Conservation (phyloP, 768 basidiomycete genomes). For the Mycena polygramma region DNA sequence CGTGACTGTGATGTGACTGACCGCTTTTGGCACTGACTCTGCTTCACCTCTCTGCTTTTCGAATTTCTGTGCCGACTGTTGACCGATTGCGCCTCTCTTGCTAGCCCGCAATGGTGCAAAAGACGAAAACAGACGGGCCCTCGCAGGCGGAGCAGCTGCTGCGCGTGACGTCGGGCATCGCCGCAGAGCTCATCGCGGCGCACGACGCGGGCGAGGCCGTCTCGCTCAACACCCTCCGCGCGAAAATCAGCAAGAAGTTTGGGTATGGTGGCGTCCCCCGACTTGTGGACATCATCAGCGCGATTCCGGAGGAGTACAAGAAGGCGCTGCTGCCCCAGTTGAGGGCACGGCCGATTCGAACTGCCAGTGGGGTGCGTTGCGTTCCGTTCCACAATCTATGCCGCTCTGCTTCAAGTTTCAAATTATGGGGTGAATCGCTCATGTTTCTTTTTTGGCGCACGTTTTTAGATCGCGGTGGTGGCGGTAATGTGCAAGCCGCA, state of each 20-base stretch:
- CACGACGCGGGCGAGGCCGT: constrained; percentile 83
- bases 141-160: constrained; percentile 93
- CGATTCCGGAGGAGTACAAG: constrained; percentile 98
- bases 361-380: constrained; percentile 90
- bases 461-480: constrained; percentile 93
- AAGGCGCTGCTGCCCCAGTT: constrained; percentile 91
- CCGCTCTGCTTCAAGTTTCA: too few relatives aligned
- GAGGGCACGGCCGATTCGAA: constrained; percentile 93
- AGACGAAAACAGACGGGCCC: constrained; percentile 60
- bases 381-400: too few relatives aligned
- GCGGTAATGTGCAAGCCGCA: constrained; percentile 99
- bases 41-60: too few relatives aligned
- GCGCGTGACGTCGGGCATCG: constrained; percentile 94
- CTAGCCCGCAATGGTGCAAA: constrained; percentile 31
- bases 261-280: constrained; percentile 89
- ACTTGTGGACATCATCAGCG: constrained; percentile 97
- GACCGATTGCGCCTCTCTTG: too few relatives aligned
- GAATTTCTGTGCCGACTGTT: too few relatives aligned
- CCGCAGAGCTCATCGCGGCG: constrained; percentile 91
- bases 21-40: background rate
- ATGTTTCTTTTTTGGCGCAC: background rate
- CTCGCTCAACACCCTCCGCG: constrained; percentile 89
- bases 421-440: too few relatives aligned
- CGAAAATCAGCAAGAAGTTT: constrained; percentile 91
- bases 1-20: background rate